Conservation (phyloP, 129 eudicot genomes). For the Arctium lappa region DNA sequence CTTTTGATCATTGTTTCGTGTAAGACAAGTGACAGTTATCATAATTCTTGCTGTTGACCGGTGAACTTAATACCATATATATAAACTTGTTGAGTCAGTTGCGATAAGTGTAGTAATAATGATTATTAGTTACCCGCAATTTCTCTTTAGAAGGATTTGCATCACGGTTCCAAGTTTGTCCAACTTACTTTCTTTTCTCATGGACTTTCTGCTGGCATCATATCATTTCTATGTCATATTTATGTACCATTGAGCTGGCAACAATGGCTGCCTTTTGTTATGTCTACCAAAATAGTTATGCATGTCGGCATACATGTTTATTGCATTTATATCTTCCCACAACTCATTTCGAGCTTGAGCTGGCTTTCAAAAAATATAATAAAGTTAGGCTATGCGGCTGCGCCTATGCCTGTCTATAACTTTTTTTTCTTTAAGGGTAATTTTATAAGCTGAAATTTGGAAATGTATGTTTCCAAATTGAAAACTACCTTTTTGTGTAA, state of each 20-base stretch:
- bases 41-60: neutral
- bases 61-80: neutral
- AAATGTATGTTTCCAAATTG: neutral
- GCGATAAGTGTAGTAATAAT: neutral
- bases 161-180: constrained; percentile 5
- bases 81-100: neutral
- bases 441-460: neutral
- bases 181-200: neutral
- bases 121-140: neutral
- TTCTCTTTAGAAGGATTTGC: neutral
- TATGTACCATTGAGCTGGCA: neutral
- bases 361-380: neutral
- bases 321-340: constrained; percentile 1
- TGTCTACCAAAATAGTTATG: neutral
- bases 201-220: neutral
- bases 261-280: neutral
- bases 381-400: neutral
- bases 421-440: neutral
- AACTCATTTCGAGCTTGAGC: neutral
- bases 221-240: neutral
- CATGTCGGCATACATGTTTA: neutral
- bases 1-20: neutral
- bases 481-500: neutral
- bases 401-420: neutral
- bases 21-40: neutral